Evolutionary conservation across 1,139 yeast species (phyloP).

Genomic region (Suhomyces chickasaworum): DNA sequence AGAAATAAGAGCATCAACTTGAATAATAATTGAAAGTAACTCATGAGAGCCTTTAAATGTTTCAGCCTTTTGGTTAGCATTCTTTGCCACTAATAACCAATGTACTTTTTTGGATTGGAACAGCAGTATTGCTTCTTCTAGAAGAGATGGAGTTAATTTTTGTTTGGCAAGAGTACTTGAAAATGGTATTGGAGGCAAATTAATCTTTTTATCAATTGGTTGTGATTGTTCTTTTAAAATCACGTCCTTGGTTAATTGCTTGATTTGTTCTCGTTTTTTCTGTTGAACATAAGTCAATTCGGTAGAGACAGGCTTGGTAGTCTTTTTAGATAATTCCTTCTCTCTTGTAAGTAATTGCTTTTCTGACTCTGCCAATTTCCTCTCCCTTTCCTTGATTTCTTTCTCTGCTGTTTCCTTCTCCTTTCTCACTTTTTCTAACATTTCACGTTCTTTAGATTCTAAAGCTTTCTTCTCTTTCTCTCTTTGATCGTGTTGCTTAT

Average conservation of each 20-base stretch:
- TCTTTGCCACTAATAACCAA: slow-evolving; percentile 36
- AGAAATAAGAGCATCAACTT: slow-evolving; percentile 36
- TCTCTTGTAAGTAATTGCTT: slow-evolving; percentile 11
- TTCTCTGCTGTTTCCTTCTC: slow-evolving; percentile 41
- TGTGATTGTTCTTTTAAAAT: slow-evolving; percentile 19
- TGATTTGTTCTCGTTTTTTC: slow-evolving; percentile 22
- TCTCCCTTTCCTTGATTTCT: slow-evolving; percentile 41
- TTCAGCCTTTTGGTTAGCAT: slow-evolving; percentile 28
- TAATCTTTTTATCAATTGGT: slow-evolving; percentile 14
- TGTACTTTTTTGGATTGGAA: slow-evolving; percentile 27
- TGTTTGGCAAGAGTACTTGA: slow-evolving; percentile 10
- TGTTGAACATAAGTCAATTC: slow-evolving; percentile 16
- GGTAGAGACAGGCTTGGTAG: neutral
- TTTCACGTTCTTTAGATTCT: slow-evolving; percentile 29
- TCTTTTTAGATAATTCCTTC: slow-evolving; percentile 8
- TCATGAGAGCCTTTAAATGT: slow-evolving; percentile 23
- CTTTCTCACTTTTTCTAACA: slow-evolving; percentile 29
- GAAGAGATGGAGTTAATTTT: slow-evolving; percentile 13
- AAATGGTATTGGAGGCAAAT: slow-evolving; percentile 9
- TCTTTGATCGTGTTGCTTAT: slow-evolving; percentile 10
- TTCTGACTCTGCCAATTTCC: slow-evolving; percentile 14
- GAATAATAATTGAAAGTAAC: slow-evolving; percentile 28
- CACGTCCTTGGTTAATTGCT: slow-evolving; percentile 25
- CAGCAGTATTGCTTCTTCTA: slow-evolving; percentile 23
- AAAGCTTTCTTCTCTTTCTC: slow-evolving; percentile 5